Evolutionary conservation across 192 early-diverging fungal species (phyloP).

Genomic region (Mortierella antarctica): DNA sequence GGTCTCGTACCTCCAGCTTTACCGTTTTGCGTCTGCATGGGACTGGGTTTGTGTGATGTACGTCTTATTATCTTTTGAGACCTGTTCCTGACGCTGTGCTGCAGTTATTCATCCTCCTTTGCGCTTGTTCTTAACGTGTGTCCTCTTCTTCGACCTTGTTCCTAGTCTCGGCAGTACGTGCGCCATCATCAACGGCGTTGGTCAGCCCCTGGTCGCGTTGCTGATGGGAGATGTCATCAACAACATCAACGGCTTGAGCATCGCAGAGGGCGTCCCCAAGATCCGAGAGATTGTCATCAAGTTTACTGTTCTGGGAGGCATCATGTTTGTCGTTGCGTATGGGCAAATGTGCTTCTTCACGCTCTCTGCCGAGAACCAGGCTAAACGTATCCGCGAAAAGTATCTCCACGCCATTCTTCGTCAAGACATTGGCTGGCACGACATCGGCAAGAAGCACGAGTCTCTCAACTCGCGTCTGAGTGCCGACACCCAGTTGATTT

Average conservation of each 20-base stretch:
- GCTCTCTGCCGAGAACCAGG: conserved; percentile 65
- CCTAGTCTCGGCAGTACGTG: conserved; percentile 39
- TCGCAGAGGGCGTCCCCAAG: conserved; percentile 61
- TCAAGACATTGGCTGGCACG: conserved; percentile 92
- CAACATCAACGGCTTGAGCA: conserved; percentile 53
- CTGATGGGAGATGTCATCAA: conserved; percentile 65
- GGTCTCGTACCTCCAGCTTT: conserved; percentile 70
- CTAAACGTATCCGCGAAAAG: conserved; percentile 76
- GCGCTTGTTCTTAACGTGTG: conserved; percentile 13
- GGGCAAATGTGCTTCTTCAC: conserved; percentile 54
- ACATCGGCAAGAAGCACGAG: conserved; percentile 75
- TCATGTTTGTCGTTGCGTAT: conserved; percentile 41
- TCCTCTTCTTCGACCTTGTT: background rate
- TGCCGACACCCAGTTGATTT: conserved; percentile 84
- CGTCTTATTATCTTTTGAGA: conserved; percentile 42
- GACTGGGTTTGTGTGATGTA: conserved; percentile 68
- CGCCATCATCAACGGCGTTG: conserved; percentile 30
- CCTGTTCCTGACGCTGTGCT: too few species aligned
- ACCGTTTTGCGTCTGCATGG: conserved; percentile 70
- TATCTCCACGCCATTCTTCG: conserved; percentile 85
- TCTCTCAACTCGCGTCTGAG: conserved; percentile 90
- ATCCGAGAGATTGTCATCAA: conserved; percentile 50
- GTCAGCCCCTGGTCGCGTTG: conserved; percentile 37
- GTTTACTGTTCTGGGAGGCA: conserved; percentile 36
- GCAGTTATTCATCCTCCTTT: conserved; percentile 11